These are phyloP conservation scores for Dalbergia oliveri DNA, from an alignment of 306 rosid species.

Conservation along the genomic window DNA sequence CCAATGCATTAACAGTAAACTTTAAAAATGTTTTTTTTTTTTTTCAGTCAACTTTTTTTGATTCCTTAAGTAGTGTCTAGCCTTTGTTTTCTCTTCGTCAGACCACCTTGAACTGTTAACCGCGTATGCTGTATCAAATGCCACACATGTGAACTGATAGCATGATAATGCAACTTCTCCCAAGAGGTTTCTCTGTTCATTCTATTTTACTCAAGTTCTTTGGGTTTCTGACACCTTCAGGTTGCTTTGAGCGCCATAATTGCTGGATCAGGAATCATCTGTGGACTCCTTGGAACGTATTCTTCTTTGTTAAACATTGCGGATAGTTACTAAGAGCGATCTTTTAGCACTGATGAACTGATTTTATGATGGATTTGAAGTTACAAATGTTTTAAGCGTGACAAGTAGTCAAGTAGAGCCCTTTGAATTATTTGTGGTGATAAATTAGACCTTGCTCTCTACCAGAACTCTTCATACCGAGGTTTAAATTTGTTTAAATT, in stretches of 20 bases:
- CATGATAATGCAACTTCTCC: too few species aligned
- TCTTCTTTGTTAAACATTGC: constrained; percentile 54
- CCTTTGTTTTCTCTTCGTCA: neutral
- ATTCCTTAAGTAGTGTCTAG: too few species aligned
- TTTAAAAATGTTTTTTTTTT: too few species aligned
- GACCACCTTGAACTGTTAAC: too few species aligned
- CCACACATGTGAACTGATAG: too few species aligned
- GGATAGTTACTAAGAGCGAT: constrained; percentile 41
- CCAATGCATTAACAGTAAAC: too few species aligned
- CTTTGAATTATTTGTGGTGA: neutral
- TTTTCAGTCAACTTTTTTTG: too few species aligned
- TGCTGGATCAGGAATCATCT: constrained; percentile 50
- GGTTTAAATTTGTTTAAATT: neutral
- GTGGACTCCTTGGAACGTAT: constrained; percentile 65
- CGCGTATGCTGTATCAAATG: too few species aligned
- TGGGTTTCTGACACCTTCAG: constrained; percentile 37
- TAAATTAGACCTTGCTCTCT: neutral
- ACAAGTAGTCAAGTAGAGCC: neutral
- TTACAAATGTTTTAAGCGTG: neutral
- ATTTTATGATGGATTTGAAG: neutral
- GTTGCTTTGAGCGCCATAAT: constrained; percentile 48
- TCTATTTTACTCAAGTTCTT: neutral
- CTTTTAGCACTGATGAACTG: neutral
- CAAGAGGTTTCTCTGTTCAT: too few species aligned
- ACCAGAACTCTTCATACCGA: neutral